Conservation (phyloP, 2,329 filamentous ascomycete species). For the Microdochium paspali region DNA sequence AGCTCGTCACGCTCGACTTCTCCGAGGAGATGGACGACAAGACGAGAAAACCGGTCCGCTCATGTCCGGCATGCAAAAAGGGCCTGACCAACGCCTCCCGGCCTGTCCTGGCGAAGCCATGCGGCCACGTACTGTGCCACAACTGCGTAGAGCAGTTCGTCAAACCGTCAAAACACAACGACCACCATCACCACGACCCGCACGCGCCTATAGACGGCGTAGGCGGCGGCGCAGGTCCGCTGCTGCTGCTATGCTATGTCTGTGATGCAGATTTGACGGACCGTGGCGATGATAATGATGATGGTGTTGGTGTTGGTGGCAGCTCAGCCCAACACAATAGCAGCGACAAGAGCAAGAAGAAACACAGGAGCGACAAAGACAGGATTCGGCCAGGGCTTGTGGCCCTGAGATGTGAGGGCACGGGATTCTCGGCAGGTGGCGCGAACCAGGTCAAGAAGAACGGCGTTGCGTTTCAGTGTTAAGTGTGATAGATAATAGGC, state of each 20-base stretch:
- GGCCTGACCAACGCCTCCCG: conserved; percentile 71
- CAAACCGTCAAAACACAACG: conserved; percentile 41
- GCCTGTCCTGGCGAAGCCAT: conserved; percentile 75
- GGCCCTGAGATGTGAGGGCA: conserved; percentile 75
- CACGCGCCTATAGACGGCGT: conserved; percentile 20
- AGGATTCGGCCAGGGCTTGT: conserved; percentile 64
- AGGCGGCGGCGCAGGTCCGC: conserved; percentile 7
- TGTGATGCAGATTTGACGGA: conserved; percentile 71
- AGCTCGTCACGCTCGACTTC: conserved; percentile 68
- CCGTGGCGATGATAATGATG: conserved; percentile 18
- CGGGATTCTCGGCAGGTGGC: conserved; percentile 85
- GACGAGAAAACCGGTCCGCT: conserved; percentile 26
- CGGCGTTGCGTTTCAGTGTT: conserved; percentile 78
- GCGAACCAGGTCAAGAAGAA: conserved; percentile 70
- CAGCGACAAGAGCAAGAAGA: conserved; percentile 31
- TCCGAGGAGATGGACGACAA: conserved; percentile 53
- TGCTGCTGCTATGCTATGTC: conserved; percentile 63
- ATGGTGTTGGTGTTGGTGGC: too few relatives aligned
- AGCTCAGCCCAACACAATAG: conserved; percentile 16
- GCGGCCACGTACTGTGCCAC: conserved; percentile 85
- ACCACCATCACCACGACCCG: conserved; percentile 49
- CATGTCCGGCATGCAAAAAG: conserved; percentile 84
- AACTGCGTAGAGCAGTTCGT: conserved; percentile 81
- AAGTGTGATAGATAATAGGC: too few relatives aligned
- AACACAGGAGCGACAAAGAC: conserved; percentile 34